Conservation (phyloP, 129 eudicot genomes). For the Gnaphalium uliginosum region DNA sequence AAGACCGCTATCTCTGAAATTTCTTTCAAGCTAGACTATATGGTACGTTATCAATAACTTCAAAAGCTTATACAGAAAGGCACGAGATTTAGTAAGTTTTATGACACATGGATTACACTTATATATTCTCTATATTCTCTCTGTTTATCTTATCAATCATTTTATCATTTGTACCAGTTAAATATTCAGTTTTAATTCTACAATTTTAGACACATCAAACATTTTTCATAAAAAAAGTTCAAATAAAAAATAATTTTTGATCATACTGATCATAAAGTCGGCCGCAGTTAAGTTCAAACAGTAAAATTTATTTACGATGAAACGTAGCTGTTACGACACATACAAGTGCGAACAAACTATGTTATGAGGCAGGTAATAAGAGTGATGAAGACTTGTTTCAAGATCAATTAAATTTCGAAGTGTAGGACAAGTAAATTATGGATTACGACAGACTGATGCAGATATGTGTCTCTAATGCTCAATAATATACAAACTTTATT, state of each 20-base stretch:
- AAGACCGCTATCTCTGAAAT: constrained; percentile 19
- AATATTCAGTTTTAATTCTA: not conserved
- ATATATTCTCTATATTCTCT: too few species aligned
- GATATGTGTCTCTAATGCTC: constrained; percentile 28
- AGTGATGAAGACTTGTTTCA: constrained; percentile 30
- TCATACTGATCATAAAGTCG: not conserved
- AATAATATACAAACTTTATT: constrained; percentile 19
- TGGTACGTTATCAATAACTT: constrained; percentile 8
- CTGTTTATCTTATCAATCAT: not conserved
- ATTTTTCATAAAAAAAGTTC: not conserved
- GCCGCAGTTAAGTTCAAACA: not conserved
- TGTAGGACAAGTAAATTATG: constrained; percentile 37
- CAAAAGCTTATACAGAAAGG: not conserved
- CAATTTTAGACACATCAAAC: not conserved
- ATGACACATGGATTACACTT: not conserved
- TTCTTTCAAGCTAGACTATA: constrained; percentile 21
- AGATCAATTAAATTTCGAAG: constrained; percentile 27
- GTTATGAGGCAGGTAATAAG: constrained; percentile 32
- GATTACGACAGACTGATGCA: constrained; percentile 26
- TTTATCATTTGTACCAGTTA: not conserved
- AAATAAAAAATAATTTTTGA: not conserved
- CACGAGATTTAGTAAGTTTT: not conserved
- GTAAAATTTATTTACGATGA: constrained; percentile 19
- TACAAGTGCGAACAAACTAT: constrained; percentile 9
- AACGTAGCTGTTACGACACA: constrained; percentile 2